Evolutionary conservation across 2,329 filamentous ascomycete genomes (phyloP), one percentile per base, ranked within the genome.

Genomic region (Fusarium hostae): DNA sequence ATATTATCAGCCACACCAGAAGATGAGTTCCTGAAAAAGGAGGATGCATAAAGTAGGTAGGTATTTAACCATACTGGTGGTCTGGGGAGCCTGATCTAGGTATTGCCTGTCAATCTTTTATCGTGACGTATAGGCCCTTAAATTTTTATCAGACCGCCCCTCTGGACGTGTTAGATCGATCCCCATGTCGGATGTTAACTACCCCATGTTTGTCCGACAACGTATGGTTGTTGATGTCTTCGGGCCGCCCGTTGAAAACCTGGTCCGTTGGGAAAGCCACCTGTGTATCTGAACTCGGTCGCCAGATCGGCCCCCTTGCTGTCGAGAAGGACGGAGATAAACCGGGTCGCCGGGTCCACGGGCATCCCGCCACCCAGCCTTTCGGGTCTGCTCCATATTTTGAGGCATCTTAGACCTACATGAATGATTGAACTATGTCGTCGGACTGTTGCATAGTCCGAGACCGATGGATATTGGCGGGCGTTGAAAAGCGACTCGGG

Each of bases 161-260:
- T 64, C 41, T 40, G 37, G 40, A 45, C 41, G 48, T 51, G n/a
- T 34, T 24, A 50, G 13, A 52, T 59, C 37, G 26, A 48, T 47
- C 26, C 26, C 47, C 24, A 39, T 30, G 52, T 71, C 57, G 45
- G 64, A 68, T 71, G 63, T 59, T 55, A 40, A 32, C 41, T 72
- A 41, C 54, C 43, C 41, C 34, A 48, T 54, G 47, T 45, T 51
- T 60, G 15, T 63, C 45, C 26, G 54, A 67, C 43, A 72, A 67
- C 70, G 57, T 59, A 67, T 57, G 66, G 61, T 60, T 66, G 56
- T 72, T 67, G 45, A 61, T 39, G 32, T 54, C 41, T 69, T 70
- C 65, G 69, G 69, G 48, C 69, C 59, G 59, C 37, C 40, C 30
- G 43, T 35, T 28, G 55, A 24, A 63, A 59, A 69, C 68, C 59